Conservation (phyloP, 306 rosid genomes). For the Trifolium subterraneum region DNA sequence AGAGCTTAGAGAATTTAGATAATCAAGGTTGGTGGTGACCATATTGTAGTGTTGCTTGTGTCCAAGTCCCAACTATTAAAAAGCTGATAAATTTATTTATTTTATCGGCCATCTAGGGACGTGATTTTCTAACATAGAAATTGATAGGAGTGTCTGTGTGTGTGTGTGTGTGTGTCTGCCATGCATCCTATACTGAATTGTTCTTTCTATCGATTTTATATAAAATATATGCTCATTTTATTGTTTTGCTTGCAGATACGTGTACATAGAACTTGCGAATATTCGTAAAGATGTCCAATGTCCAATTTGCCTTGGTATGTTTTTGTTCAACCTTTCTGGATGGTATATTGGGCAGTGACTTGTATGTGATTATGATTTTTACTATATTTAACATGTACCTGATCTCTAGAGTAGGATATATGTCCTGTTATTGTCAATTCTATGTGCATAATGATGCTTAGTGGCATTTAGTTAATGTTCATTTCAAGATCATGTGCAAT, state of each 20-base stretch:
- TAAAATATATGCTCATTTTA: slow-evolving; percentile 34
- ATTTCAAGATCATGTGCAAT: too few relatives aligned
- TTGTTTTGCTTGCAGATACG: slow-evolving; percentile 62
- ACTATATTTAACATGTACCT: slow-evolving; percentile 10
- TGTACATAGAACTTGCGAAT: slow-evolving; percentile 62
- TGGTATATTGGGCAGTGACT: slow-evolving; percentile 16
- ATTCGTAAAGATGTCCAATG: slow-evolving; percentile 92
- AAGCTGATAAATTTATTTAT: slow-evolving; percentile 27
- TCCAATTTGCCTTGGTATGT: slow-evolving; percentile 94
- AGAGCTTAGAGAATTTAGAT: slow-evolving; percentile 20
- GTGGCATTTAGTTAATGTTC: background rate
- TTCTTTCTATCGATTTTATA: slow-evolving; percentile 29
- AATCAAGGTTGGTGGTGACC: slow-evolving; percentile 12
- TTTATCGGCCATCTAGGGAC: background rate
- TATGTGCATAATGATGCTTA: too few relatives aligned
- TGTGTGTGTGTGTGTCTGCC: background rate
- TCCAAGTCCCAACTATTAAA: slow-evolving; percentile 12
- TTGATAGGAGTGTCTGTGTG: slow-evolving; percentile 7
- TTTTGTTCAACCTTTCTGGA: slow-evolving; percentile 41
- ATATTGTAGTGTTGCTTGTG: slow-evolving; percentile 8
- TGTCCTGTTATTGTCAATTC: too few relatives aligned
- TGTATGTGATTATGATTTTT: slow-evolving; percentile 34
- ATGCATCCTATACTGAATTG: slow-evolving; percentile 21
- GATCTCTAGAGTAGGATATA: background rate
- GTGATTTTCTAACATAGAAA: slow-evolving; percentile 10